Evolutionary conservation across 345 rosid genomes (phyloP).

Genomic region (Aquilaria sinensis): DNA sequence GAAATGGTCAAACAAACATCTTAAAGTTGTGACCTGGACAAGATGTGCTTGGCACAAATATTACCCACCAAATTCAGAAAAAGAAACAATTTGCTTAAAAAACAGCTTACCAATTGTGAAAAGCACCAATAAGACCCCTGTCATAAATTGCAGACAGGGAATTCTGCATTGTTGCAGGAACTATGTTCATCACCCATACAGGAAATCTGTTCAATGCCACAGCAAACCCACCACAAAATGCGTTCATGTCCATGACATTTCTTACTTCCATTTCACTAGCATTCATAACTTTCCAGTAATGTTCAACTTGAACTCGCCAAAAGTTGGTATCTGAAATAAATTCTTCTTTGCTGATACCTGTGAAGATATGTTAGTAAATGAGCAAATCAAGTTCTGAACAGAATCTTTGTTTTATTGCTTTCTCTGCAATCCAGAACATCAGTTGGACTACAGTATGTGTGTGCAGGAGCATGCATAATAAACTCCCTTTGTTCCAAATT

Average conservation of each 20-base stretch:
- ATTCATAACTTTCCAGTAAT: slow-evolving; percentile 69
- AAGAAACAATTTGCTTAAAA: background rate
- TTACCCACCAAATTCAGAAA: slow-evolving; percentile 5
- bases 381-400: slow-evolving; percentile 1
- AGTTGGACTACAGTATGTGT: too few relatives aligned
- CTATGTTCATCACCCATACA: slow-evolving; percentile 93
- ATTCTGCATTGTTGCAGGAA: slow-evolving; percentile 61
- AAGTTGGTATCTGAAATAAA: slow-evolving; percentile 44
- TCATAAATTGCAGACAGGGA: slow-evolving; percentile 70
- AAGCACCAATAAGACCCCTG: slow-evolving; percentile 72
- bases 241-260: slow-evolving; percentile 92
- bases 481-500: too few relatives aligned
- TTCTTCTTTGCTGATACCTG: slow-evolving; percentile 66
- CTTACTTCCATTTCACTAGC: slow-evolving; percentile 42
- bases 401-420: background rate
- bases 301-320: slow-evolving; percentile 71
- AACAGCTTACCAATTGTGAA: slow-evolving; percentile 79
- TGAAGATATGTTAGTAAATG: background rate
- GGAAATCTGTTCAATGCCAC: slow-evolving; percentile 55
- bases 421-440: background rate
- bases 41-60: background rate
- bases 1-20: background rate
- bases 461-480: too few relatives aligned
- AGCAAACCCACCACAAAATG: slow-evolving; percentile 78
- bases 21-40: background rate